Percentiles rank a stretch among this genome's conserved stretches.
Evolutionary conservation across 768 basidiomycete genomes (phyloP).

Genomic region (Tulasnella sp.): DNA sequence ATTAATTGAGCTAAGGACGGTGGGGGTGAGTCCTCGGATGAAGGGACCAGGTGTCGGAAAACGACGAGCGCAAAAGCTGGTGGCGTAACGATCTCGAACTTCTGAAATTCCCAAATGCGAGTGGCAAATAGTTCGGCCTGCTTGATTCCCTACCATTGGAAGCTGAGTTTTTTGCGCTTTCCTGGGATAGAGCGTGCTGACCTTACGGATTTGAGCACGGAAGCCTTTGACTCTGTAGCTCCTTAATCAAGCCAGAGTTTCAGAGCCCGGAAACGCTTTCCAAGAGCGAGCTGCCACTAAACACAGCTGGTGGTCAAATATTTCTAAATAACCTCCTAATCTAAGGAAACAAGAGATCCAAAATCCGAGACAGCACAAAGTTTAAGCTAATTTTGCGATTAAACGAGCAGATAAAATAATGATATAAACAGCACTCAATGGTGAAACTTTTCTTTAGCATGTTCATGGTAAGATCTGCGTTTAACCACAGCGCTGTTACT

Average conservation of each 20-base stretch:
- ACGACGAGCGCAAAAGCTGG: constrained; percentile 69
- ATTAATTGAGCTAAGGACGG: constrained; percentile 36
- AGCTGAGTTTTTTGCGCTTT: not conserved
- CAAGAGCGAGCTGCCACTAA: constrained; percentile 78
- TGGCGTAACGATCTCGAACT: constrained; percentile 57
- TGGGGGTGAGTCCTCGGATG: constrained; percentile 3
- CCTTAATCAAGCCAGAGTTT: constrained; percentile 90
- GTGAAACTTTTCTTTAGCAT: too few species aligned
- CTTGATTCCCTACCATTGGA: constrained; percentile 46
- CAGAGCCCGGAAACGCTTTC: constrained; percentile 81
- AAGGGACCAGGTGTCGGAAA: constrained; percentile 52
- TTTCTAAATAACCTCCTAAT: too few species aligned
- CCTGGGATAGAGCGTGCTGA: constrained; percentile 29
- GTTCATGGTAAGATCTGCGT: too few species aligned
- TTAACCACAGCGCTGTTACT: too few species aligned
- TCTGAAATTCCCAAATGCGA: constrained; percentile 43
- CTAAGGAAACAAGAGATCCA: too few species aligned
- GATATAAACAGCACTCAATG: too few species aligned
- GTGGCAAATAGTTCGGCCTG: constrained; percentile 53
- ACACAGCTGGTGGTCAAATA: too few species aligned
- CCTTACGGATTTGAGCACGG: constrained; percentile 62
- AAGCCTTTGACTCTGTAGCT: constrained; percentile 78
- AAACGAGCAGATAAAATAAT: too few species aligned
- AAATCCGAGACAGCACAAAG: too few species aligned
- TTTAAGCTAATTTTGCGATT: too few species aligned